Percentiles rank a stretch among this genome's conserved stretches.
Conservation (phyloP, 73 alveolate species). For the Paramecium biaurelia region DNA sequence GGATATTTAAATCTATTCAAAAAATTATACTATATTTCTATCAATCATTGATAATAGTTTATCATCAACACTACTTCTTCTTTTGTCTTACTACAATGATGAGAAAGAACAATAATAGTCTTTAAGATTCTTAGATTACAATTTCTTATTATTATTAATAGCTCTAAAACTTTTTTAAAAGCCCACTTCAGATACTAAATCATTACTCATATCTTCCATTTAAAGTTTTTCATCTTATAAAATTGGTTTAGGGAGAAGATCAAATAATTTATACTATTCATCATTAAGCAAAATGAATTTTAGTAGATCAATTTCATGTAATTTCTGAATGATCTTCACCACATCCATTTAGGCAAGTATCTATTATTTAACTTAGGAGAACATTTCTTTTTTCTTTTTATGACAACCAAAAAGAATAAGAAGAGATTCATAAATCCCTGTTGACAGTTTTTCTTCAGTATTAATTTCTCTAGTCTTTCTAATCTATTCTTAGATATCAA, state of each 20-base stretch:
- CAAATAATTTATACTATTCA: not conserved
- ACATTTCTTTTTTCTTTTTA: not conserved
- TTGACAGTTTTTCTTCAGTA: not conserved
- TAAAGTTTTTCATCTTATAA: not conserved
- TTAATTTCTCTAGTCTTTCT: not conserved
- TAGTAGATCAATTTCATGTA: not conserved
- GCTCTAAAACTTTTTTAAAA: not conserved
- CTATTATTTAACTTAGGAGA: not conserved
- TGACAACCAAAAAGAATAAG: not conserved
- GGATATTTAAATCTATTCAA: not conserved
- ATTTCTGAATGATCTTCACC: not conserved
- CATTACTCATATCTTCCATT: not conserved
- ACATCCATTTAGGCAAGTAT: not conserved
- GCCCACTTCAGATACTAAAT: not conserved
- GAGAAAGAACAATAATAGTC: not conserved
- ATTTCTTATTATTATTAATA: not conserved
- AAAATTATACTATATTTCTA: not conserved
- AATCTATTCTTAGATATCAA: not conserved
- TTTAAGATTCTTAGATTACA: not conserved
- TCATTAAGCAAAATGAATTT: not conserved
- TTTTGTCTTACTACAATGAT: not conserved
- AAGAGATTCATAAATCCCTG: not conserved
- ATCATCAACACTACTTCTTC: not conserved
- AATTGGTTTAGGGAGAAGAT: not conserved
- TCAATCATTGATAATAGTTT: not conserved